These are phyloP conservation scores for Naganishia vishniacii DNA, from an alignment of 768 basidiomycete genomes.

Conservation along the genomic window DNA sequence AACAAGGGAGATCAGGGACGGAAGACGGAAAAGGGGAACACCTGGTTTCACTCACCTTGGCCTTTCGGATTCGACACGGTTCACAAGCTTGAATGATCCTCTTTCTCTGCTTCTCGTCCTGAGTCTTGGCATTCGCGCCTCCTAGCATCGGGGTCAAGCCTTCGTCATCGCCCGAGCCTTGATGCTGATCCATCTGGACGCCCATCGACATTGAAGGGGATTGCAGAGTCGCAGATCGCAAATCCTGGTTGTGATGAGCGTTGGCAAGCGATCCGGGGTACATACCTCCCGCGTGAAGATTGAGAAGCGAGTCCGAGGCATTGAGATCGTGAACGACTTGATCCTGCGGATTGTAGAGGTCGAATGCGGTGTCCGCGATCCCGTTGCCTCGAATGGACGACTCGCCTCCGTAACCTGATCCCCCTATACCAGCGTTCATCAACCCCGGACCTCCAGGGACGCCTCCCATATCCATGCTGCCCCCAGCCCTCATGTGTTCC, in stretches of 20 bases:
- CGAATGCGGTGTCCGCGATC: slow-evolving; percentile 6
- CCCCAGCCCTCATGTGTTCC: slow-evolving; percentile 7
- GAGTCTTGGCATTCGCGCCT: slow-evolving; percentile 25
- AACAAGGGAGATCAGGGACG: background rate
- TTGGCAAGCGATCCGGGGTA: slow-evolving; percentile 4
- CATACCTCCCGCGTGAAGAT: slow-evolving; percentile 14
- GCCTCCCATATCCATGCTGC: slow-evolving; percentile 11
- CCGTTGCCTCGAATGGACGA: slow-evolving; percentile 20
- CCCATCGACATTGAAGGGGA: slow-evolving; percentile 14
- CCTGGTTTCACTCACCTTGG: slow-evolving; percentile 46
- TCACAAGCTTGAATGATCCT: slow-evolving; percentile 47
- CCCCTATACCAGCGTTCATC: slow-evolving; percentile 9
- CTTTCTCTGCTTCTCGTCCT: slow-evolving; percentile 34
- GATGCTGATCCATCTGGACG: slow-evolving; percentile 2
- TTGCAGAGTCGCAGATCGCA: slow-evolving; percentile 5
- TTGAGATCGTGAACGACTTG: slow-evolving; percentile 11
- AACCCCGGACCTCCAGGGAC: slow-evolving; percentile 7
- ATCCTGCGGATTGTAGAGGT: slow-evolving; percentile 17
- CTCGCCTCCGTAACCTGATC: slow-evolving; percentile 16
- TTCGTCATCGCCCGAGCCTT: slow-evolving; percentile 18
- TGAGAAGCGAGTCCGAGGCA: slow-evolving; percentile 20
- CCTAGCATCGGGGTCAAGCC: slow-evolving; percentile 14
- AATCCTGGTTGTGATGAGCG: slow-evolving; percentile 5
- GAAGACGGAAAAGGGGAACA: no score
- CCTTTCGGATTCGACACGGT: slow-evolving; percentile 45